Base-by-base conservation (phyloP, 1,284 basidiomycete species). In the Cryptococcus jaspeensis region DNA sequence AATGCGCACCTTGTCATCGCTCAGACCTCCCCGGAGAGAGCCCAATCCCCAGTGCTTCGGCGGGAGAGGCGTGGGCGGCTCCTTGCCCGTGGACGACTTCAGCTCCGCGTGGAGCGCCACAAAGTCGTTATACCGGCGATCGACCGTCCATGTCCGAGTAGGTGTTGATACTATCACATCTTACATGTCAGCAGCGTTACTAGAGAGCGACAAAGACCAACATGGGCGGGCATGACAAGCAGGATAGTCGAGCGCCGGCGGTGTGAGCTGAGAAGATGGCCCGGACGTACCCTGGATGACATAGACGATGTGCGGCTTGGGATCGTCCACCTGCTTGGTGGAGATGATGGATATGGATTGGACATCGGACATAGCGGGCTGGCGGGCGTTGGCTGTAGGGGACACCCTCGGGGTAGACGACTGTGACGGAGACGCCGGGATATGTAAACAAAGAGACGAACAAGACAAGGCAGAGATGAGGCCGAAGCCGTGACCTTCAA, bases 101-200 rank as follows among this genome's bases (percentile, higher is more conserved):
- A 97, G 84, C 68, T 92, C 88, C 38, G 83, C 83, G 76, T 96
- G 84, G 22, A 98, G 85, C 61, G 90, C 86, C 65, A 84, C 84
- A 79, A 98, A 97, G 74, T 96, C 92, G 42, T 90, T 94, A 79
- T 96, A 97, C 53, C 94, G 88, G 58, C 89, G 83, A 84, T 89
- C 90, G 80, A 96, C 90, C 44, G 88, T 85, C 93, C 93, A 97
- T 72, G 90, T 87, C 61, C 89, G 86, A 12, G 70, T 78, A 1
- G 75, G 74, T 1, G 76, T 78, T 5, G 75, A 65, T 40, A 78
- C 75, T 77, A 56, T 16, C 28, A 32, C 28, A 8, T 45, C n/a
- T 16, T 3, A 49, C 4, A 36, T 32, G 32, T 32, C 37, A 22
- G 39, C 22, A n/a, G n/a, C n/a, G n/a, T n/a, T n/a, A n/a, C n/a